Base-by-base conservation (phyloP, 1,139 yeast genomes). In the Saccharomycopsis phalli region DNA sequence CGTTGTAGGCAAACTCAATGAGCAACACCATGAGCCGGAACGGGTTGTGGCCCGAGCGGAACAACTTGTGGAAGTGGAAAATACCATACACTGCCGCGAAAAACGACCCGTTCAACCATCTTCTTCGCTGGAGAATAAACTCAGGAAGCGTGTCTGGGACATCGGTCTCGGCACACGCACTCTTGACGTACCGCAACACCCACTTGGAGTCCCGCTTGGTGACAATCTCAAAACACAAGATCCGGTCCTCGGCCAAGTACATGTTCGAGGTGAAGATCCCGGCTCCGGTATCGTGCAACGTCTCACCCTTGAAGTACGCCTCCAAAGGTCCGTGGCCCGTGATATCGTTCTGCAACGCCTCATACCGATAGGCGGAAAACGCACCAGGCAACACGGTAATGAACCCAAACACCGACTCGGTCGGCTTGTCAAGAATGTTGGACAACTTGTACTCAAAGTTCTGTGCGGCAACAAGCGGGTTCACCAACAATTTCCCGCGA, bases 161-260 rank as follows among this genome's bases (percentile, higher is more conserved):
- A 65, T 82, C 94, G 2, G 94, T 82, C 53, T 78, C 84, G 0
- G 93, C 94, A 48, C 72, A 72, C 16, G 93, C 91, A 34, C 76
- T 71, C 53, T 76, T 79, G 42, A 82, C 91, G 53, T 81, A 82
- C 47, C 80, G 68, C 49, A 82, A 67, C 16, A 78, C 63, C 71
- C 86, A 82, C 44, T 71, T 63, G 46, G 72, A 67, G 33, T 68
- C 61, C 38, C 65, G 62, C 51, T 82, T 82, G n/a, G 91, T 84
- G 25, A 82, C 84, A 42, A 82, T 67, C 58, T 82, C 93, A 60
- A 79, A 82, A 65, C 93, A 82, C 51, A 82, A 64, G 45, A 82
- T 81, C 55, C 94, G 70, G 58, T 82, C 94, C 58, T 82, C 94
- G 5, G 94, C 94, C 45, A 82, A 69, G 58, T 81, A 82, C 93